A percentile compares a stretch with the other conserved stretches of the same genome.
Evolutionary conservation across 345 rosid genomes (phyloP).

Genomic region (Durio zibethinus): DNA sequence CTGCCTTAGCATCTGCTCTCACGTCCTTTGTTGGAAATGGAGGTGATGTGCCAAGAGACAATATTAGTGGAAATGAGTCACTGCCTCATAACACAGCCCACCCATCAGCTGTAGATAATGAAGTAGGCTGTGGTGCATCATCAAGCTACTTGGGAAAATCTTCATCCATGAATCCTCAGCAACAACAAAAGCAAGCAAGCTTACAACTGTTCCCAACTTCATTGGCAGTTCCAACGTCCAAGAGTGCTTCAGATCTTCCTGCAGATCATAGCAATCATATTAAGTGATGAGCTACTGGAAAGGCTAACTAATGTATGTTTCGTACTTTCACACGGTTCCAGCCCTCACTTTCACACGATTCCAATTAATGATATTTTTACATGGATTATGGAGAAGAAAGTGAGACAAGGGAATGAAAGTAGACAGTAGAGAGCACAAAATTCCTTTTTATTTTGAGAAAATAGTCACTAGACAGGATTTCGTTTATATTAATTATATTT

Average conservation of each 20-base stretch:
- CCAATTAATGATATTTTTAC: too few relatives aligned
- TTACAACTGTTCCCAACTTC: constrained; percentile 17
- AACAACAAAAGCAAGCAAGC: constrained; percentile 17
- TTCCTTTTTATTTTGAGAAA: too few relatives aligned
- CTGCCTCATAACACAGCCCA: neutral
- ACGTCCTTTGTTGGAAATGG: constrained; percentile 25
- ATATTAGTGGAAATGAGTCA: neutral
- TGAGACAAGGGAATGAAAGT: too few relatives aligned
- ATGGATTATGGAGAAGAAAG: too few relatives aligned
- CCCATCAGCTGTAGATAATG: neutral
- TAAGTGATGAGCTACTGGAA: constrained; percentile 2
- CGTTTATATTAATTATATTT: too few relatives aligned
- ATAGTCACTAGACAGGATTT: too few relatives aligned
- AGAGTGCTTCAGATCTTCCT: constrained; percentile 24
- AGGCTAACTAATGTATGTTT: neutral
- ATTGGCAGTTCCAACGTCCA: constrained; percentile 17
- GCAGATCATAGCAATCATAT: constrained; percentile 14
- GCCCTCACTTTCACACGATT: too few relatives aligned
- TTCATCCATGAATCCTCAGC: constrained; percentile 10
- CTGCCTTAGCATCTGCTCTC: constrained; percentile 38
- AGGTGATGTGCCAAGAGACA: constrained; percentile 11
- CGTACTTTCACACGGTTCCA: neutral
- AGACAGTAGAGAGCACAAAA: too few relatives aligned
- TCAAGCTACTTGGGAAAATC: constrained; percentile 24
- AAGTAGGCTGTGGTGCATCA: constrained; percentile 10